Base-by-base conservation (phyloP, 2,329 filamentous ascomycete species). In the Ascochyta pisi region DNA sequence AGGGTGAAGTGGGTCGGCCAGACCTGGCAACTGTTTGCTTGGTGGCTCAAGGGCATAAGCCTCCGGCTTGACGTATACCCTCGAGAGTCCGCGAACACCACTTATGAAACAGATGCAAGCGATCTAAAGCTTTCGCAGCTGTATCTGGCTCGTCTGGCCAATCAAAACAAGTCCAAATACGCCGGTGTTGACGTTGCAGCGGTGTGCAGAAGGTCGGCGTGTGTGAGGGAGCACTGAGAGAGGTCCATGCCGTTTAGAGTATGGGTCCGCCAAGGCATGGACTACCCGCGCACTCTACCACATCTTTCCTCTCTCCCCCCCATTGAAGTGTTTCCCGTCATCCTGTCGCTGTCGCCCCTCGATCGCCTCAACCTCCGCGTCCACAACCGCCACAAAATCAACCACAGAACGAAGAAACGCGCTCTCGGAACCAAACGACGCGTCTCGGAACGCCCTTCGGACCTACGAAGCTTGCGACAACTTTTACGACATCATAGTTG, bases 81-180 rank as follows among this genome's bases (percentile, higher is more conserved):
- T 23, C 22, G 13, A 37, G 34, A 48, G 39, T 44, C 39, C 22
- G 35, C 43, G 46, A 41, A 54, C 49, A 47, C 54, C 37, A 46
- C 52, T 61, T 42, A 34, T 38, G 19, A 27, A 27, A 12, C 22
- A 26, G 22, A 27, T 44, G 58, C 53, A 54, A 52, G 24, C 24
- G 51, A 58, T 54, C 44, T 48, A 56, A 23, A 26, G 16, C 19
- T 57, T 57, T 53, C 59, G 60, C 62, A 49, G 46, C 4, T 34
- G 50, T 44, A 59, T 57, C 56, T 27, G 50, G n/a, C 60, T 54
- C 42, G 37, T 40, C 55, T 43, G 33, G 75, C 74, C 78, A 86
- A 86, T 77, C 78, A 80, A 68, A 87, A 87, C 68, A 82, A 90
- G 87, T 84, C 84, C 82, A 87, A 86, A 81, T 83, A 89, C 76